phyloP scores from a whole-genome alignment of 2,329 filamentous ascomycete species.

The Colletotrichum phormii region DNA sequence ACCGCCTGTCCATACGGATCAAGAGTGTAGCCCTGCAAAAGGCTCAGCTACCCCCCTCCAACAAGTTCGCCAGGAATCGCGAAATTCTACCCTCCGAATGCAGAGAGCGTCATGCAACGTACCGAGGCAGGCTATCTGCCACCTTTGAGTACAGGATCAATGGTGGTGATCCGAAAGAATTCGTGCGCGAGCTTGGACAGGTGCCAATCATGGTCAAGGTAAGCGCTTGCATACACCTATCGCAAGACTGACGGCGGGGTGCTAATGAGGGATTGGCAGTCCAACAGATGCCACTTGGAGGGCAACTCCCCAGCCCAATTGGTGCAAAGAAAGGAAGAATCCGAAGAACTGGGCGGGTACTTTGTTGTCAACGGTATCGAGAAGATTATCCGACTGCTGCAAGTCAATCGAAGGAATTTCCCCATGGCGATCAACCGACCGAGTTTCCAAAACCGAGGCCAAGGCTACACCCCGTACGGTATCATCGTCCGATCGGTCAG shows the following conservation, averaged over 20 bases:
- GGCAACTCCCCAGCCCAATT: conserved; percentile 85
- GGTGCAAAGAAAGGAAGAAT: conserved; percentile 90
- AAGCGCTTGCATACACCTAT: conserved; percentile 46
- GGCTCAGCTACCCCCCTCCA: conserved; percentile 80
- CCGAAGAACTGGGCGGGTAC: conserved; percentile 95
- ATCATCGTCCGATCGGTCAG: conserved; percentile 92
- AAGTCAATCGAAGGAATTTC: conserved; percentile 91
- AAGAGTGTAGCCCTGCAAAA: conserved; percentile 87
- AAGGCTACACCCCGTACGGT: conserved; percentile 88
- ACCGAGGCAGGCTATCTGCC: conserved; percentile 86
- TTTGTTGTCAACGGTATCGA: conserved; percentile 98
- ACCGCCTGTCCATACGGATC: conserved; percentile 81
- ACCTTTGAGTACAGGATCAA: conserved; percentile 90
- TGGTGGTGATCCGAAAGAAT: conserved; percentile 84
- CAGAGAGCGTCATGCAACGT: conserved; percentile 91
- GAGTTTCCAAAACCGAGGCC: conserved; percentile 89
- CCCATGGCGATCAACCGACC: conserved; percentile 93
- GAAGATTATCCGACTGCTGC: conserved; percentile 92
- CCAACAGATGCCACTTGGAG: conserved; percentile 91
- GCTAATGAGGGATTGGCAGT: conserved; percentile 61
- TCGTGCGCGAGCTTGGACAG: conserved; percentile 86
- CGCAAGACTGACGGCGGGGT: conserved; percentile 26
- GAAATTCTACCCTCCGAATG: conserved; percentile 93
- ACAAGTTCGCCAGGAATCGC: conserved; percentile 86
- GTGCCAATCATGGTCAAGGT: conserved; percentile 95